Evolutionary conservation across 2,329 filamentous ascomycete species (phyloP).

Genomic region (Drechslera avenae): DNA sequence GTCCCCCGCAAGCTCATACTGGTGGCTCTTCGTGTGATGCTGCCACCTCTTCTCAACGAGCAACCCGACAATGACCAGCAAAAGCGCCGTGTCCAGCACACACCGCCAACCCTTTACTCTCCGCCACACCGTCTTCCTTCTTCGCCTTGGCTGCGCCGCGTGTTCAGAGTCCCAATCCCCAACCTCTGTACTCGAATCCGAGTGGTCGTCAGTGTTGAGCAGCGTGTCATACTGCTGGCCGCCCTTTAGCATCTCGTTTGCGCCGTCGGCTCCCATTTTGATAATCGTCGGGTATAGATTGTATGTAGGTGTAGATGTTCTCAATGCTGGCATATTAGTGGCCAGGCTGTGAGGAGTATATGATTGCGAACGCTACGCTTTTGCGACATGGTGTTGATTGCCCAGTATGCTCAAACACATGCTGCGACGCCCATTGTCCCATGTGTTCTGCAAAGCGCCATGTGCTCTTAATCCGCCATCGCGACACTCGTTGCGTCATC

Average conservation of each 20-base stretch:
- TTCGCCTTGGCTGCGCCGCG: slow-evolving; percentile 7
- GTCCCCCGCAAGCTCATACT: slow-evolving; percentile 37
- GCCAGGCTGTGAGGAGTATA: background rate
- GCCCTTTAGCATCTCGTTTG: slow-evolving; percentile 20
- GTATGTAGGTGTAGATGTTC: slow-evolving; percentile 14
- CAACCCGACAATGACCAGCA: slow-evolving; percentile 37
- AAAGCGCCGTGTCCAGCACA: slow-evolving; percentile 36
- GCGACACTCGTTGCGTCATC: background rate
- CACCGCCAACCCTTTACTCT: slow-evolving; percentile 28
- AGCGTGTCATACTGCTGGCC: slow-evolving; percentile 34
- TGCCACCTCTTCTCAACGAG: slow-evolving; percentile 34
- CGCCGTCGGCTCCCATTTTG: slow-evolving; percentile 9
- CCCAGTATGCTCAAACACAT: slow-evolving; percentile 19
- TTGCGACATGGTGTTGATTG: slow-evolving; percentile 3
- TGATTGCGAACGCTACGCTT: background rate
- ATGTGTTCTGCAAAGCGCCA: slow-evolving; percentile 8
- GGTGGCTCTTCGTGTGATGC: slow-evolving; percentile 12
- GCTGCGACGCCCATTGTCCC: slow-evolving; percentile 37
- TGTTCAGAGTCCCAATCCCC: slow-evolving; percentile 31
- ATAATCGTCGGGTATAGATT: slow-evolving; percentile 21
- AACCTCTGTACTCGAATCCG: slow-evolving; percentile 38
- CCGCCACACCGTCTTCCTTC: slow-evolving; percentile 18
- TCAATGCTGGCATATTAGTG: slow-evolving; percentile 11
- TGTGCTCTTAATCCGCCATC: background rate
- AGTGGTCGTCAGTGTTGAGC: slow-evolving; percentile 24